Base-by-base conservation (phyloP, 768 basidiomycete species). In the Boletus rubroflammeus region DNA sequence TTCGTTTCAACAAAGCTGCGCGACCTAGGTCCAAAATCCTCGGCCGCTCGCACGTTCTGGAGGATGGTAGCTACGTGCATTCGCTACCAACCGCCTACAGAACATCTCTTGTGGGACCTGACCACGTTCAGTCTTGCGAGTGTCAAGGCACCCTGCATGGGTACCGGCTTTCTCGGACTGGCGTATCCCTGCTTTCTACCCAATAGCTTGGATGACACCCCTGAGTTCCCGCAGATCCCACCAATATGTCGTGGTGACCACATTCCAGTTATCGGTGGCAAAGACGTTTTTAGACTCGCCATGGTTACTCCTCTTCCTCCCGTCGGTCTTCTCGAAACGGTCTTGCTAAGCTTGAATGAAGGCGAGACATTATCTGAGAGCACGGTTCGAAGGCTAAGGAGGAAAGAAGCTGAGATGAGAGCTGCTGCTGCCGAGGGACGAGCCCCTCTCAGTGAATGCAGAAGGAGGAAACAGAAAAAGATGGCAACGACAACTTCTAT, bases 41-140 rank as follows among this genome's bases (percentile, higher is more conserved):
- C 61, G 11, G 10, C 49, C 25, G 17, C 34, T 19, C 66, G 63
- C 38, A 60, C 54, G 23, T 66, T 66, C 40, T 60, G 65, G 61
- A 68, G 61, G 47, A 58, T 66, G 47, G 61, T 66, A 9, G 66
- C 65, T 0, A 51, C 51, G 10, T 68, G 66, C 28, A 67, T 66
- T 40, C 53, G 49, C 15, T 67, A 67, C 31, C 39, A 68, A 34
- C 66, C 66, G 1, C 53, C 58, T 10, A 51, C 63, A 19, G 31
- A 28, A 29, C 58, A 66, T 45, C 61, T 65, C 47, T 31, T 66
- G 45, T 35, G 61, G 39, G 51, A 55, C 43, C 29, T 66, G 41
- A 55, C 53, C 15, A 66, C 55, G 0, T 66, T 67, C 44, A 67
- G 50, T 21, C 66, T 68, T 35, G 66, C 66, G 8, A 66, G 63